Conservation (phyloP, 2,329 filamentous ascomycete genomes). For the Stagonosporopsis rhizophila region DNA sequence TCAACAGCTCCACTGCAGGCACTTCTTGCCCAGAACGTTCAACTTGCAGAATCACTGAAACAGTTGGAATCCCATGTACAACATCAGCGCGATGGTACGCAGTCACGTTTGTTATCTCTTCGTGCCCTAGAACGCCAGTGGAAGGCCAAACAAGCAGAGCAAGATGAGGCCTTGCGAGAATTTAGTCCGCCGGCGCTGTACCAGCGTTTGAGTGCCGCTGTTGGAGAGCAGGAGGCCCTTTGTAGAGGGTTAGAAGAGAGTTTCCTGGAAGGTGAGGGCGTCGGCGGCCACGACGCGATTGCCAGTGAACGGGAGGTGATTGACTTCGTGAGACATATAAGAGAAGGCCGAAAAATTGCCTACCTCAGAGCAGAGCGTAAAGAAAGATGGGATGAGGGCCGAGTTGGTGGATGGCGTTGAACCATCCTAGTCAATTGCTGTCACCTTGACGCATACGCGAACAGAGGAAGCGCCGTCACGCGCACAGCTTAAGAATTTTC, state of each 20-base stretch:
- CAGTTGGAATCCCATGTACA: slow-evolving; percentile 66
- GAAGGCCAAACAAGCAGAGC: slow-evolving; percentile 85
- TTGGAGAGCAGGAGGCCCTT: slow-evolving; percentile 82
- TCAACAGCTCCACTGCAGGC: slow-evolving; percentile 70
- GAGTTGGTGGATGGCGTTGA: slow-evolving; percentile 88
- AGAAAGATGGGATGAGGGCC: slow-evolving; percentile 92
- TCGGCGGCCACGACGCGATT: slow-evolving; percentile 51
- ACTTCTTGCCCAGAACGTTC: slow-evolving; percentile 73
- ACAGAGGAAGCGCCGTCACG: background rate
- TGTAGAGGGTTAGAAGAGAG: slow-evolving; percentile 89
- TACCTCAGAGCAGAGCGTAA: slow-evolving; percentile 86
- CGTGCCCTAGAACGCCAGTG: slow-evolving; percentile 92
- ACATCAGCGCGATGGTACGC: slow-evolving; percentile 72
- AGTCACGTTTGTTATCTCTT: slow-evolving; percentile 81
- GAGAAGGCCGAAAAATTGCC: slow-evolving; percentile 78
- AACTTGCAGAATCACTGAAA: slow-evolving; percentile 69
- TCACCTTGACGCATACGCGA: background rate
- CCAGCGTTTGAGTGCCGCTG: slow-evolving; percentile 75
- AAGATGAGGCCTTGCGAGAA: slow-evolving; percentile 82
- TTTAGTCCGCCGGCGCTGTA: slow-evolving; percentile 90
- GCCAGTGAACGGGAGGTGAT: slow-evolving; percentile 81
- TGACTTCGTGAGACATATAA: slow-evolving; percentile 83
- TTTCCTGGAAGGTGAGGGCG: slow-evolving; percentile 72
- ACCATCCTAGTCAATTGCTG: background rate
- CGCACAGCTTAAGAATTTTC: background rate